Percentiles rank a stretch among this genome's conserved stretches.
phyloP scores from a whole-genome alignment of 129 eudicot genomes.

The Glebionis coronaria region DNA sequence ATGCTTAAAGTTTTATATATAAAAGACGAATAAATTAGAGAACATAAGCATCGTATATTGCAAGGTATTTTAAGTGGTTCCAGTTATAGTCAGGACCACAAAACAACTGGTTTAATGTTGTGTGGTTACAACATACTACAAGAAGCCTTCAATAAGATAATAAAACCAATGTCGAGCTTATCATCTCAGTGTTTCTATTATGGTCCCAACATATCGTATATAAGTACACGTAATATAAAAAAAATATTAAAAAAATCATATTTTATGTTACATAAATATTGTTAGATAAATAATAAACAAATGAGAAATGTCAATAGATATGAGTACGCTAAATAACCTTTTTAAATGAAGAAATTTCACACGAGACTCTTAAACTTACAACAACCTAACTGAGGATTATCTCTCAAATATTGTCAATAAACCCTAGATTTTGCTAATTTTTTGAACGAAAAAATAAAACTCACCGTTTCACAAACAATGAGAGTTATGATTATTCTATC shows the following conservation, averaged over 20 bases:
- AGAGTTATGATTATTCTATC: too few species aligned
- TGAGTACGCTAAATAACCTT: too few species aligned
- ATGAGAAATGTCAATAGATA: too few species aligned
- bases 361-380: too few species aligned
- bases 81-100: conserved; percentile 29
- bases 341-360: too few species aligned
- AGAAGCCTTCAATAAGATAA: conserved; percentile 26
- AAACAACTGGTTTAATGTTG: conserved; percentile 27
- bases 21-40: neutral
- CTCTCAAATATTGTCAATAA: too few species aligned
- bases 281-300: neutral
- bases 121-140: conserved; percentile 35
- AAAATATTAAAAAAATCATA: neutral
- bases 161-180: conserved; percentile 32
- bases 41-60: conserved; percentile 24
- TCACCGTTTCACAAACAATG: too few species aligned
- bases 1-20: neutral
- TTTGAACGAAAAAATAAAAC: too few species aligned
- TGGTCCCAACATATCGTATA: neutral
- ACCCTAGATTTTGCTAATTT: too few species aligned
- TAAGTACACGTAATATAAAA: neutral
- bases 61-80: conserved; percentile 33
- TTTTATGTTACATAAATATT: neutral
- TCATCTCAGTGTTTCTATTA: conserved; percentile 8
- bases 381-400: too few species aligned